phyloP scores from a whole-genome alignment of 305 asterid species.

The Solanum chacoense region DNA sequence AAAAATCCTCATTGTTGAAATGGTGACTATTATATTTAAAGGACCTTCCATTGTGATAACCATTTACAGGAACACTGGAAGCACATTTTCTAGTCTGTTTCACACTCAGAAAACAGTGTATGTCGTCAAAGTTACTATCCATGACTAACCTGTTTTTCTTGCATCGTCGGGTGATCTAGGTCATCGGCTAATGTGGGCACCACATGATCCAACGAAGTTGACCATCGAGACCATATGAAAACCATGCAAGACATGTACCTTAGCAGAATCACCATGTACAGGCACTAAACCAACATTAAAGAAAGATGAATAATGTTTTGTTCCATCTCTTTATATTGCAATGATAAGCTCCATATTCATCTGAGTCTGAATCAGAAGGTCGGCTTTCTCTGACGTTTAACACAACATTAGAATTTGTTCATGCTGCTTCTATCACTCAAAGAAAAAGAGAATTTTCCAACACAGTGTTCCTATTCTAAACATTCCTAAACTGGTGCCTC shows the following conservation, averaged over 20 bases:
- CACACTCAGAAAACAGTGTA: not conserved
- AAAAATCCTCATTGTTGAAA: not conserved
- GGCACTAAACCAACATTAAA: not conserved
- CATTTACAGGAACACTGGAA: not conserved
- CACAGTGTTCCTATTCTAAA: not conserved
- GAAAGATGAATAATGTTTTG: not conserved
- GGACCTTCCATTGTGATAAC: not conserved
- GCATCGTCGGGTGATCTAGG: not conserved
- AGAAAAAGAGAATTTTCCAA: not conserved
- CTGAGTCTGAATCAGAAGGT: not conserved
- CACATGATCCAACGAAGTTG: not conserved
- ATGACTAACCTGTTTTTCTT: not conserved
- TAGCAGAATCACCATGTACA: not conserved
- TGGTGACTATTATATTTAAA: not conserved
- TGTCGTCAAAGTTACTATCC: not conserved
- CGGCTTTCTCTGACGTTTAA: not conserved
- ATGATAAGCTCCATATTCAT: not conserved
- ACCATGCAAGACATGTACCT: not conserved
- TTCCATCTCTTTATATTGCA: not conserved
- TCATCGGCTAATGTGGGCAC: not conserved
- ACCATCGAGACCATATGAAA: not conserved
- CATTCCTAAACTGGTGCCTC: not conserved
- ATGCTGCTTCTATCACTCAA: not conserved
- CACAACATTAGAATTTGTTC: not conserved
- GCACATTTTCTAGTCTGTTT: not conserved